Percentiles rank a stretch among this genome's conserved stretches.
Evolutionary conservation across 805 yeast genomes (phyloP).

Genomic region (Candida incommunis): DNA sequence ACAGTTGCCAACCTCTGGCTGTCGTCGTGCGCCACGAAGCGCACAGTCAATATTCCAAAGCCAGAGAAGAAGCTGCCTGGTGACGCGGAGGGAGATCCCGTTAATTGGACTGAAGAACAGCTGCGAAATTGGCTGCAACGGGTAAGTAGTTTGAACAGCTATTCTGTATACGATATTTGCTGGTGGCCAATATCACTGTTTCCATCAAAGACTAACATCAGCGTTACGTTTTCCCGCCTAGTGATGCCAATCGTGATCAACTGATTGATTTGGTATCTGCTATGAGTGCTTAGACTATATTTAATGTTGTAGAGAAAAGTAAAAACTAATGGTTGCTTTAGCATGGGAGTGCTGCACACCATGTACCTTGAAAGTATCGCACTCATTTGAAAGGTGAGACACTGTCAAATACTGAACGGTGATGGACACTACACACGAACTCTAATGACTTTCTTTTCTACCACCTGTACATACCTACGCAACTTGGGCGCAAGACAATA

Average conservation of each 20-base stretch:
- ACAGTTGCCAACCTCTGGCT: conserved; percentile 1
- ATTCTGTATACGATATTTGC: neutral
- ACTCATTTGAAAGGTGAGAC: too few species aligned
- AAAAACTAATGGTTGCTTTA: too few species aligned
- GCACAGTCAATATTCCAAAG: neutral
- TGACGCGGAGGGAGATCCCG: conserved; percentile 6
- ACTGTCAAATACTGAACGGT: too few species aligned
- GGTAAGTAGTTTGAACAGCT: conserved; percentile 7
- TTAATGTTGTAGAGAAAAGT: neutral
- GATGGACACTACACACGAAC: too few species aligned
- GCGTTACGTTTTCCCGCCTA: conserved; percentile 12
- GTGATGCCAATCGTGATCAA: conserved; percentile 8
- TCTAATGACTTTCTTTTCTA: too few species aligned
- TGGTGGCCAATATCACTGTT: too few species aligned
- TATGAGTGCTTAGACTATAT: neutral
- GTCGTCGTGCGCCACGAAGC: neutral
- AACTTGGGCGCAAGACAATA: too few species aligned
- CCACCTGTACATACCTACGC: too few species aligned
- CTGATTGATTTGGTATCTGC: conserved; percentile 2
- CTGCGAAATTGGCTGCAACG: conserved; percentile 8
- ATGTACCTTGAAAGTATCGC: too few species aligned
- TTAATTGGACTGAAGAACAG: conserved; percentile 10
- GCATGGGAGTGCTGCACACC: too few species aligned
- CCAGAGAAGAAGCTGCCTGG: neutral
- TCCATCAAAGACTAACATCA: too few species aligned